These are phyloP conservation scores for Starmera pachycereana DNA, from an alignment of 805 yeast genomes.

Conservation along the genomic window DNA sequence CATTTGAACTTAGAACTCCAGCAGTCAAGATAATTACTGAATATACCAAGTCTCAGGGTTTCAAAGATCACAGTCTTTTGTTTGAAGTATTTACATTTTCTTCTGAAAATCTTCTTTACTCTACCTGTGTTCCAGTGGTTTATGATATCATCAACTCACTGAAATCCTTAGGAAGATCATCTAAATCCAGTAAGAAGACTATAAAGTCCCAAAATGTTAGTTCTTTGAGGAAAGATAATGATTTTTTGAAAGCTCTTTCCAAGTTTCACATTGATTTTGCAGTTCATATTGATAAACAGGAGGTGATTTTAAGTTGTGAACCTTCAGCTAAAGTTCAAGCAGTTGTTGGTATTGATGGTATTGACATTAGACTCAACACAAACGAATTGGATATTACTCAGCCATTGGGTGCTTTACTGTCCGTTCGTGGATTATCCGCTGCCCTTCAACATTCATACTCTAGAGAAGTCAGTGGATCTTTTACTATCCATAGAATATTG, in stretches of 20 bases:
- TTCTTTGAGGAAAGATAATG: conserved; percentile 13
- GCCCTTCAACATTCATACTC: conserved; percentile 87
- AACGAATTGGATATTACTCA: conserved; percentile 30
- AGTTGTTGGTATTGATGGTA: conserved; percentile 59
- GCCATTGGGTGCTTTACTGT: conserved; percentile 34
- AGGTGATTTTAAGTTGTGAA: conserved; percentile 73
- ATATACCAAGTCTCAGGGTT: conserved; percentile 33
- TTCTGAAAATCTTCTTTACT: conserved; percentile 59
- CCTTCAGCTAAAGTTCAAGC: conserved; percentile 93
- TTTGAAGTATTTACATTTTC: conserved; percentile 52
- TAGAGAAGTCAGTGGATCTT: conserved; percentile 74
- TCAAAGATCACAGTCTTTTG: conserved; percentile 33
- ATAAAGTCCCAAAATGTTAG: conserved; percentile 4
- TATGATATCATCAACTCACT: conserved; percentile 44
- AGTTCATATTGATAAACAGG: conserved; percentile 61
- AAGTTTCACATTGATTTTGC: conserved; percentile 55
- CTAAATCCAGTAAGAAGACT: conserved; percentile 8
- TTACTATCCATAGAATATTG: conserved; percentile 36
- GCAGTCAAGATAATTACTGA: conserved; percentile 49
- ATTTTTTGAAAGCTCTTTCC: conserved; percentile 36
- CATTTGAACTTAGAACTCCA: conserved; percentile 65
- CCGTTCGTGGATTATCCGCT: conserved; percentile 48
- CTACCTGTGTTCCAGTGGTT: conserved; percentile 73
- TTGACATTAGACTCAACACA: conserved; percentile 48
- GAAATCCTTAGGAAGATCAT: conserved; percentile 34